Evolutionary conservation across 73 alveolate species (phyloP).

Genomic region (Paramecium primaurelia): DNA sequence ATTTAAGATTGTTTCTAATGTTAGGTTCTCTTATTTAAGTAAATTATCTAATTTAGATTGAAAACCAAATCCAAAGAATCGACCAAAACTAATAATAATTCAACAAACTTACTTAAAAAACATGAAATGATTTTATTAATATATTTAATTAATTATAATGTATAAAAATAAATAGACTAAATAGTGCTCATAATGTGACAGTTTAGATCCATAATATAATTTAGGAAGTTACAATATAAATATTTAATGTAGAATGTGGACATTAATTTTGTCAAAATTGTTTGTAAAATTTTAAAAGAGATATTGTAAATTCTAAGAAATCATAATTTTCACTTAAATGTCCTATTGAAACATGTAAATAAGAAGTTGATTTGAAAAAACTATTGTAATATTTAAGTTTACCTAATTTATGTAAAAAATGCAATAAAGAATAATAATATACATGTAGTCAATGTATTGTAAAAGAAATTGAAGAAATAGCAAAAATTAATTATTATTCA

Average conservation of each 20-base stretch:
- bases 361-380: background rate
- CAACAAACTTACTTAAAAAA: background rate
- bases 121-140: background rate
- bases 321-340: background rate
- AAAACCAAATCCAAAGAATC: background rate
- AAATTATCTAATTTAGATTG: slow-evolving; percentile 20
- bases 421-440: background rate
- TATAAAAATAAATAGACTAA: background rate
- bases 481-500: slow-evolving; percentile 10
- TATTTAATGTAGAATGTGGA: background rate
- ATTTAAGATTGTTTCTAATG: background rate
- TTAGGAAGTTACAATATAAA: background rate
- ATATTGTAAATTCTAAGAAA: background rate
- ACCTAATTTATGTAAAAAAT: background rate
- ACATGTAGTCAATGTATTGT: background rate
- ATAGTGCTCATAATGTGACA: background rate
- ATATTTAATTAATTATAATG: slow-evolving; percentile 1
- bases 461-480: slow-evolving; percentile 33
- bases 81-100: background rate
- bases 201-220: background rate
- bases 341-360: background rate
- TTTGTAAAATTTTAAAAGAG: background rate
- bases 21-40: background rate
- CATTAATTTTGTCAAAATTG: background rate
- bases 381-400: background rate